Percentiles rank a stretch among this genome's conserved stretches.
phyloP scores from a whole-genome alignment of 768 basidiomycete species.

The Tricholoma saponaceum region DNA sequence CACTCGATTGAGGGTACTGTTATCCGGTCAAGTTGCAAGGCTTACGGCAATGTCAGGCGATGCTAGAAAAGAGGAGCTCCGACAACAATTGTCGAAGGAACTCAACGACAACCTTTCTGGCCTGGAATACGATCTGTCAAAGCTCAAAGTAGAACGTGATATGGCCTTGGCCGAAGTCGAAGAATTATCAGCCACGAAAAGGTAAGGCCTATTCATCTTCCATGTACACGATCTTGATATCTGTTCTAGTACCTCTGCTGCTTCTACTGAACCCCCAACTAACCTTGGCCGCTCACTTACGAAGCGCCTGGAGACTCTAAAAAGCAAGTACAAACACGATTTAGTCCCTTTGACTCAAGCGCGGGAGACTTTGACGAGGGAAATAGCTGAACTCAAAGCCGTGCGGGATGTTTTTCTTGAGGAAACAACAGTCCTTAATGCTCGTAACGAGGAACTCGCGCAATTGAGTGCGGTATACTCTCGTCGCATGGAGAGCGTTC shows the following conservation, averaged over 20 bases:
- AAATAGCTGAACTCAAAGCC: slow-evolving; percentile 83
- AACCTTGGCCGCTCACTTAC: slow-evolving; percentile 71
- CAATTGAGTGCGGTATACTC: slow-evolving; percentile 82
- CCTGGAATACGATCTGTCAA: slow-evolving; percentile 83
- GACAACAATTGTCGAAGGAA: slow-evolving; percentile 77
- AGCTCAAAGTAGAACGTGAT: slow-evolving; percentile 85
- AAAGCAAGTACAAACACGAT: slow-evolving; percentile 83
- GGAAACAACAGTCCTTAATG: slow-evolving; percentile 87
- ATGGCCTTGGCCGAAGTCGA: slow-evolving; percentile 92
- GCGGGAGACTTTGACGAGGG: slow-evolving; percentile 72
- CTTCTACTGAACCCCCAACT: slow-evolving; percentile 34
- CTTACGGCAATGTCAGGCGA: slow-evolving; percentile 85
- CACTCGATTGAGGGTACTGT: slow-evolving; percentile 72
- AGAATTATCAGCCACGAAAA: slow-evolving; percentile 73
- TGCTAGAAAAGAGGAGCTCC: slow-evolving; percentile 69
- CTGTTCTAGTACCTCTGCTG: slow-evolving; percentile 21
- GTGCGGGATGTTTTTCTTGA: slow-evolving; percentile 85
- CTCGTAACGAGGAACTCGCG: slow-evolving; percentile 89
- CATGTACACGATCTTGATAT: slow-evolving; percentile 4
- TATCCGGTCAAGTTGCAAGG: slow-evolving; percentile 86
- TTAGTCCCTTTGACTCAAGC: slow-evolving; percentile 80
- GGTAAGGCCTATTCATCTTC: slow-evolving; percentile 40
- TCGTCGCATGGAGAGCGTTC: slow-evolving; percentile 64
- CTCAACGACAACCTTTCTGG: slow-evolving; percentile 69
- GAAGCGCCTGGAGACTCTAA: slow-evolving; percentile 81